Evolutionary conservation across 2,329 filamentous ascomycete genomes (phyloP).

Genomic region (Botryosphaeria dothidea): DNA sequence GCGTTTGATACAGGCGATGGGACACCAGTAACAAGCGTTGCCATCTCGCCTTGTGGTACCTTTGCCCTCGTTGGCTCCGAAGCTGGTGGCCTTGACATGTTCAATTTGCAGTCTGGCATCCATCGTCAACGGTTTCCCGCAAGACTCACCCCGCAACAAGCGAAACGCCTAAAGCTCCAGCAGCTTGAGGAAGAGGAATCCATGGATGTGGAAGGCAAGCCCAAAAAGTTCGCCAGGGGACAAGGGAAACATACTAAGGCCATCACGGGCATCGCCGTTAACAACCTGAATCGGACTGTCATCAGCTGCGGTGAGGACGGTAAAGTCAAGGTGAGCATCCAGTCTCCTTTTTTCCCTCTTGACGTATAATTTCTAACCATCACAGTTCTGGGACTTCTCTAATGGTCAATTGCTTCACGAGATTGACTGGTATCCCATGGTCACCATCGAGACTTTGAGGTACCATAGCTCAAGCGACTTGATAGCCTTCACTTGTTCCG

Average conservation of each 20-base stretch:
- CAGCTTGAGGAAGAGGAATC: slow-evolving; percentile 59
- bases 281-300: slow-evolving; percentile 83
- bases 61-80: slow-evolving; percentile 89
- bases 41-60: slow-evolving; percentile 87
- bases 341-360: too few relatives aligned
- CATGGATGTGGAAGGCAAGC: slow-evolving; percentile 47
- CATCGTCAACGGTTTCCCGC: slow-evolving; percentile 88
- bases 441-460: slow-evolving; percentile 71
- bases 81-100: slow-evolving; percentile 86
- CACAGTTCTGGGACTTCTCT: slow-evolving; percentile 87
- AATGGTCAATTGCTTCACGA: slow-evolving; percentile 77
- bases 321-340: slow-evolving; percentile 67
- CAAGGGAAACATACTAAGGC: slow-evolving; percentile 76
- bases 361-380: slow-evolving; percentile 21
- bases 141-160: slow-evolving; percentile 73
- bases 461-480: slow-evolving; percentile 84
- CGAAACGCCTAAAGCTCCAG: slow-evolving; percentile 69
- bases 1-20: slow-evolving; percentile 83
- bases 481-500: slow-evolving; percentile 84
- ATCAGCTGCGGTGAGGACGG: slow-evolving; percentile 89
- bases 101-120: slow-evolving; percentile 90
- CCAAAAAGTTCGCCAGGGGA: slow-evolving; percentile 47
- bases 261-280: slow-evolving; percentile 83
- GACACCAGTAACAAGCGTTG: slow-evolving; percentile 77
- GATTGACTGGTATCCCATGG: slow-evolving; percentile 80